Conservation (phyloP, 2,329 filamentous ascomycete species). For the Diaporthe velutina region DNA sequence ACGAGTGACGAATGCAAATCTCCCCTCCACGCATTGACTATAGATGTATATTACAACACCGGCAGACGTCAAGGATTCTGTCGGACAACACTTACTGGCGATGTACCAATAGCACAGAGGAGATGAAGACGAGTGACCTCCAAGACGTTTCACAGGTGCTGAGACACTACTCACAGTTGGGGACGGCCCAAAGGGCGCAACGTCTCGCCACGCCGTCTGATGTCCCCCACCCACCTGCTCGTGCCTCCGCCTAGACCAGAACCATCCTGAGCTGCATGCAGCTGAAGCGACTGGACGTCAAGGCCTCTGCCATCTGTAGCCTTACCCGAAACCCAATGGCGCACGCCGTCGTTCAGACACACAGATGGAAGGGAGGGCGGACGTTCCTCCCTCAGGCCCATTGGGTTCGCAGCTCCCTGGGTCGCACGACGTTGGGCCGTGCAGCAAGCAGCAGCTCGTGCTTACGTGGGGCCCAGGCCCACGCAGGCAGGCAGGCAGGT, state of each 20-base stretch:
- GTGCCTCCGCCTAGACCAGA: not conserved
- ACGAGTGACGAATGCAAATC: constrained; percentile 25
- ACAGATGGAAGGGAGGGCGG: not conserved
- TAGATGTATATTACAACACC: constrained; percentile 30
- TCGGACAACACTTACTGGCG: not conserved
- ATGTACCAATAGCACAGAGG: constrained; percentile 24
- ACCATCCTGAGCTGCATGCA: constrained; percentile 25
- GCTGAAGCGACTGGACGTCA: constrained; percentile 28
- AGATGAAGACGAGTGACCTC: constrained; percentile 15
- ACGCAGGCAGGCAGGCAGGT: not conserved
- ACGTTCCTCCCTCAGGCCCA: constrained; percentile 2
- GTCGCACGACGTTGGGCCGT: constrained; percentile 30
- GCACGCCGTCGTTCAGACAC: not conserved
- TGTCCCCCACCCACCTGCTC: not conserved
- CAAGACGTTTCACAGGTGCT: not conserved
- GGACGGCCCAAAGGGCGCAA: not conserved
- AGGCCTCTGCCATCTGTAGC: constrained; percentile 7
- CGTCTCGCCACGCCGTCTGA: too few species aligned
- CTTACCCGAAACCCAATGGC: constrained; percentile 31
- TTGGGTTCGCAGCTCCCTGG: constrained; percentile 29
- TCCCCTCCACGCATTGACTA: constrained; percentile 24
- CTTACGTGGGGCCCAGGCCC: not conserved
- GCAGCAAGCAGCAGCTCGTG: constrained; percentile 13
- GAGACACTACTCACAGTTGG: not conserved
- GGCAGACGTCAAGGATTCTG: constrained; percentile 5